Evolutionary conservation across 805 yeast genomes (phyloP).

Genomic region (Nakazawaea wyomingensis): DNA sequence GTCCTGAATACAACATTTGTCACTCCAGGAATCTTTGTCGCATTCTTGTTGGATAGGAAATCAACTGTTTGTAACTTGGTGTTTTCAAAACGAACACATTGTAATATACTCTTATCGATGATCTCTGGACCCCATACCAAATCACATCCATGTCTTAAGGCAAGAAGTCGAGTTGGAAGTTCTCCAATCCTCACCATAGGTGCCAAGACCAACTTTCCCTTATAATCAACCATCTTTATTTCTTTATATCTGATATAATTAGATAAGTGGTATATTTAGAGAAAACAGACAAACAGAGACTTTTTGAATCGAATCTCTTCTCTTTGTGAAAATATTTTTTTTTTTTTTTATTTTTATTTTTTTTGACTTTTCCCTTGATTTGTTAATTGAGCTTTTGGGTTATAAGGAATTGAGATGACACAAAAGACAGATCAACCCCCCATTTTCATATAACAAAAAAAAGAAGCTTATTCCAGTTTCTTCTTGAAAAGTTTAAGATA

Average conservation of each 20-base stretch:
- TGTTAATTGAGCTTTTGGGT: too few relatives aligned
- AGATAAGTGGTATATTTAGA: background rate
- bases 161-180: constrained; percentile 78
- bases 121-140: constrained; percentile 97
- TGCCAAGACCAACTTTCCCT: constrained; percentile 79
- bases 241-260: background rate
- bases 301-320: too few relatives aligned
- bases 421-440: too few relatives aligned
- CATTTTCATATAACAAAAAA: too few relatives aligned
- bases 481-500: too few relatives aligned
- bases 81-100: constrained; percentile 63
- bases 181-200: constrained; percentile 98
- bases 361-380: too few relatives aligned
- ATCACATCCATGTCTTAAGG: constrained; percentile 85
- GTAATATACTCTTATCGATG: constrained; percentile 75
- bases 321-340: too few relatives aligned
- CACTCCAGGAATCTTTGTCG: constrained; percentile 38
- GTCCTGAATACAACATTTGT: constrained; percentile 71
- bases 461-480: too few relatives aligned
- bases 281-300: too few relatives aligned
- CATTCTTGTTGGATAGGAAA: constrained; percentile 38
- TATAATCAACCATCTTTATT: constrained; percentile 52
- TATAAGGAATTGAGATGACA: too few relatives aligned
- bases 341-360: too few relatives aligned
- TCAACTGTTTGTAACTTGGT: constrained; percentile 54